Conservation (phyloP, 1,284 basidiomycete genomes). For the Pascua guehoae region DNA sequence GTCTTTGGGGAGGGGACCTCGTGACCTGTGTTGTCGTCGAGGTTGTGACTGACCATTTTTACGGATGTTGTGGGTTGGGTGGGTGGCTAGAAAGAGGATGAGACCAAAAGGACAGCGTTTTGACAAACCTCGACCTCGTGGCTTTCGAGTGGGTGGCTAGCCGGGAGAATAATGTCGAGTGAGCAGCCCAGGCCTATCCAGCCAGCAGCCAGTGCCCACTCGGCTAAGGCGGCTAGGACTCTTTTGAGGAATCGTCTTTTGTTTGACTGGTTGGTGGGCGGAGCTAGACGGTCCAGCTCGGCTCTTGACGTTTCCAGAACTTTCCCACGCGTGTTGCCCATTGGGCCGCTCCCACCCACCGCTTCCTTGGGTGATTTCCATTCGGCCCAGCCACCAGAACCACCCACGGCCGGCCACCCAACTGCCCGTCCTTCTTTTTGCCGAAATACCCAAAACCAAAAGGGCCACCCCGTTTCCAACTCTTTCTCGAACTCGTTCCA, state of each 20-base stretch:
- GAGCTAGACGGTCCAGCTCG: constrained; percentile 1
- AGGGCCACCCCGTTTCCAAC: neutral
- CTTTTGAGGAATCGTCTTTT: too few species aligned
- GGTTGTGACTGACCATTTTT: constrained; percentile 22
- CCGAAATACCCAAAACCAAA: neutral
- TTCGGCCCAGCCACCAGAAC: constrained; percentile 5
- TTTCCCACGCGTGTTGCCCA: constrained; percentile 14
- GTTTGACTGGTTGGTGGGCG: neutral
- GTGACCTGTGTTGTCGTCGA: too few species aligned
- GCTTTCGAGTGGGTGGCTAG: neutral
- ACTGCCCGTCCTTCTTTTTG: neutral
- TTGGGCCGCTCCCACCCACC: neutral
- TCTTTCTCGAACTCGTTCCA: neutral
- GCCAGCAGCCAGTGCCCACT: too few species aligned
- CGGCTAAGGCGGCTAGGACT: neutral
- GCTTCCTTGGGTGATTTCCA: neutral
- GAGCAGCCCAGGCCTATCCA: too few species aligned
- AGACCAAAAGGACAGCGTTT: neutral
- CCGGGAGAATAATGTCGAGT: too few species aligned
- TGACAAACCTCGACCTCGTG: too few species aligned
- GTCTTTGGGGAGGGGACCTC: neutral
- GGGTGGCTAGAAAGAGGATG: neutral
- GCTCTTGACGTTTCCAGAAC: constrained; percentile 22
- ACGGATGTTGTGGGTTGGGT: neutral
- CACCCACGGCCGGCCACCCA: too few species aligned